Evolutionary conservation across 495 filamentous ascomycete species (phyloP).

Genomic region (Poronia punctata): DNA sequence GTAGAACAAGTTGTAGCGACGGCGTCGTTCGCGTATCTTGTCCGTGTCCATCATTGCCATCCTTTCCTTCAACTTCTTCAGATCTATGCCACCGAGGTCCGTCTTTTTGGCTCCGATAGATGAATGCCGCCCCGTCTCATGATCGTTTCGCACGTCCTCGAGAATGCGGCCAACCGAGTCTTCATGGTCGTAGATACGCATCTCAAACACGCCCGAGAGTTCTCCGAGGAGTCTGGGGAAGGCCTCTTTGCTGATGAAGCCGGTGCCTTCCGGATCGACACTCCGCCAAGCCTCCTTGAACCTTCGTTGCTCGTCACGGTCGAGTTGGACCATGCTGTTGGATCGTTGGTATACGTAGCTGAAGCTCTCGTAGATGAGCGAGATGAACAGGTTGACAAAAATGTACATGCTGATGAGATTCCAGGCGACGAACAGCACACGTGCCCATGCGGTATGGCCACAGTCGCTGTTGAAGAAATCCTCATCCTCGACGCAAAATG

Average conservation of each 20-base stretch:
- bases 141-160: conserved; percentile 60
- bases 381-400: conserved; percentile 97
- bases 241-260: conserved; percentile 83
- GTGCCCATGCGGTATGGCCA: conserved; percentile 80
- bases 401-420: conserved; percentile 99
- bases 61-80: conserved; percentile 66
- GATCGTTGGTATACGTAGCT: conserved; percentile 98
- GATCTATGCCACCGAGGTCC: conserved; percentile 59
- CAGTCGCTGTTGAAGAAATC: conserved; percentile 85
- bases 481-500: conserved; percentile 60
- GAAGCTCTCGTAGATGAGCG: conserved; percentile 98
- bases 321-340: conserved; percentile 75
- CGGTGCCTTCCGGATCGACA: conserved; percentile 83
- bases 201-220: conserved; percentile 89
- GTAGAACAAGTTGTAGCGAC: conserved; percentile 84
- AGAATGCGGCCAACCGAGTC: conserved; percentile 78
- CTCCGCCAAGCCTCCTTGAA: conserved; percentile 99
- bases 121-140: conserved; percentile 48
- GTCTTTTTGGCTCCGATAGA: conserved; percentile 43
- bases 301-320: conserved; percentile 83
- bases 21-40: conserved; percentile 63
- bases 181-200: conserved; percentile 92
- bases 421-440: conserved; percentile 87
- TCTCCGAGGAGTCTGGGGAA: conserved; percentile 88
- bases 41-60: conserved; percentile 68